Conservation (phyloP, 257 asterid genomes). For the Craterostigma plantagineum region DNA sequence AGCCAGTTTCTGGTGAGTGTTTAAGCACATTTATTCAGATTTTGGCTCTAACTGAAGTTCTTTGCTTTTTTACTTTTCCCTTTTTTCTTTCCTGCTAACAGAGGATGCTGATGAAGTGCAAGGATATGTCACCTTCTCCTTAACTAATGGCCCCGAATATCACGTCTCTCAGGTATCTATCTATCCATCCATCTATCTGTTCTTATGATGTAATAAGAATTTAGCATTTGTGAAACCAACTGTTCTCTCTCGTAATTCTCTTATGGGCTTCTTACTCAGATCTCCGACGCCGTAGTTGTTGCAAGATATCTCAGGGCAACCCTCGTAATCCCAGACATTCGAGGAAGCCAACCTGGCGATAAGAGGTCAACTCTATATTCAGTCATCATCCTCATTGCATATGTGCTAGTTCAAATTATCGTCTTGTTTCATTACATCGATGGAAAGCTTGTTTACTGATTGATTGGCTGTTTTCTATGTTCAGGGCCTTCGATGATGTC, state of each 20-base stretch:
- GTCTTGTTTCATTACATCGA: no score
- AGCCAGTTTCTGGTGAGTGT: slow-evolving; percentile 48
- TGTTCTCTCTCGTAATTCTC: no score
- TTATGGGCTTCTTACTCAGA: slow-evolving; percentile 20
- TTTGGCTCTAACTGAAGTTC: not conserved
- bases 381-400: not conserved
- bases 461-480: slow-evolving; percentile 32
- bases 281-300: slow-evolving; percentile 87
- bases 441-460: no score
- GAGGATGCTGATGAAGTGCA: slow-evolving; percentile 62
- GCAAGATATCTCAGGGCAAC: slow-evolving; percentile 81
- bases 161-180: slow-evolving; percentile 99
- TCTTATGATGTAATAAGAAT: no score
- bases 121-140: slow-evolving; percentile 75
- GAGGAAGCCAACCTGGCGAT: slow-evolving; percentile 79
- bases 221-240: no score
- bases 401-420: no score
- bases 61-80: not conserved
- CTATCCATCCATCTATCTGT: slow-evolving; percentile 9
- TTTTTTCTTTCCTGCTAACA: slow-evolving; percentile 11
- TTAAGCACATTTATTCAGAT: not conserved
- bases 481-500: slow-evolving; percentile 45
- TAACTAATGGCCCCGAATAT: slow-evolving; percentile 96
- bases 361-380: slow-evolving; percentile 40
- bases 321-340: slow-evolving; percentile 80